Base-by-base conservation (phyloP, 495 filamentous ascomycete genomes). In the Echria macrotheca region DNA sequence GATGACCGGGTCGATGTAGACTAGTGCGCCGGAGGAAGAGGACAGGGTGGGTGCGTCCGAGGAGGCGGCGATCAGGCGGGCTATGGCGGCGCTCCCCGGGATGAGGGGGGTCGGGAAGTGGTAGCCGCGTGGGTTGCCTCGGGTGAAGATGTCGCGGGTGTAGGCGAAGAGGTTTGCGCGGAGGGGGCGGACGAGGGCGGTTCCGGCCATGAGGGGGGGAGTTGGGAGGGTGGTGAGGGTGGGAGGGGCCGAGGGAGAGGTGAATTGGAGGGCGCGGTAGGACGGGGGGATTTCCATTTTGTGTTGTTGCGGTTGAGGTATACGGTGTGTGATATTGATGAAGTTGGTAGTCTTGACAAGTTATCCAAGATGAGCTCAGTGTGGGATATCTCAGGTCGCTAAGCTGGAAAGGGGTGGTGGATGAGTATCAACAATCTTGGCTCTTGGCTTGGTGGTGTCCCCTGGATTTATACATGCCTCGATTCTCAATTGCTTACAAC, bases 31-130 rank as follows among this genome's bases (percentile, higher is more conserved):
- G 1, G 52, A 39, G n/a, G n/a, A n/a, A 11, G 10, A 2, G 3
- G 56, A 44, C 21, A 78, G 54, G 14, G 45, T 28, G 1, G 63
- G 66, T 2, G 71, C 66, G 53, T 80, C 74, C 1, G 71, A 49
- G 2, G 73, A 69, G 4, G 71, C 53, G 6, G 65, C 57, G 3
- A 60, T 59, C 31, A 79, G 51, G 37, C 72, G 74, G 4, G 62
- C 75, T 49, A 80, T 65, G 50, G 59, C 61, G 21, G 26, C 52
- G 10, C 52, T 40, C 5, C 57, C 57, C 3, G 59, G 59, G 11
- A 59, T 49, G 10, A 63, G 23, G 12, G 59, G 57, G 2, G 59
- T 33, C 8, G 59, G 59, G 29, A 56, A 61, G 38, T 56, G 54
- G 40, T 61, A 55, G 2, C 56, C 56, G 9, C 59, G 49, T 8